These are phyloP conservation scores for Cercospora beticola DNA, from an alignment of 2,329 filamentous ascomycete genomes.

Conservation along the genomic window DNA sequence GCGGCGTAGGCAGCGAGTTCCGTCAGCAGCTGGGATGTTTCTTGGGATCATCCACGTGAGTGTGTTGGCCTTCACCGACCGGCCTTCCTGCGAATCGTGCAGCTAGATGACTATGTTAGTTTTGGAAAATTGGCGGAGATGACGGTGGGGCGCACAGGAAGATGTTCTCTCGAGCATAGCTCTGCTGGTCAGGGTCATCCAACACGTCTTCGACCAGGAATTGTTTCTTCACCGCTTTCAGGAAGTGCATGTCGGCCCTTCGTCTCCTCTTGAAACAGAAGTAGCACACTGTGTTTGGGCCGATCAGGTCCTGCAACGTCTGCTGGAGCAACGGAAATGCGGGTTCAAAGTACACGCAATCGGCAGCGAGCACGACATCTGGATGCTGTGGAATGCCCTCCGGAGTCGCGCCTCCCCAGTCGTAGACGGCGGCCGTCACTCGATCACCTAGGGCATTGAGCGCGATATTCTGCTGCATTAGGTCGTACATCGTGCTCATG, in stretches of 20 bases:
- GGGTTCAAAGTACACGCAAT: slow-evolving; percentile 96
- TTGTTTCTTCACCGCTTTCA: slow-evolving; percentile 52
- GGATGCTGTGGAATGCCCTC: slow-evolving; percentile 55
- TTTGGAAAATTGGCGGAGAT: not conserved
- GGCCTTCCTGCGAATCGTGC: slow-evolving; percentile 28
- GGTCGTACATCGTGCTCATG: slow-evolving; percentile 75
- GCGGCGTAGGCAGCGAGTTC: slow-evolving; percentile 9
- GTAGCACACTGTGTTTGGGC: slow-evolving; percentile 64
- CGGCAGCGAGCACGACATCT: slow-evolving; percentile 85
- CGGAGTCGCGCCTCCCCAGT: slow-evolving; percentile 63
- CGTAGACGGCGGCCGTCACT: slow-evolving; percentile 69
- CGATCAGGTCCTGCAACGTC: slow-evolving; percentile 73
- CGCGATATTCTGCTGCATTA: slow-evolving; percentile 86
- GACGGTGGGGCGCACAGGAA: slow-evolving; percentile 44
- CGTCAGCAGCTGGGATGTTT: slow-evolving; percentile 16
- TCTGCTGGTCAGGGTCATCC: slow-evolving; percentile 50
- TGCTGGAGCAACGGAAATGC: slow-evolving; percentile 83
- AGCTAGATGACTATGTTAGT: slow-evolving; percentile 21
- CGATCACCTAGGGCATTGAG: slow-evolving; percentile 68
- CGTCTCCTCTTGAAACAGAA: slow-evolving; percentile 97
- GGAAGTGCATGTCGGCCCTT: slow-evolving; percentile 60
- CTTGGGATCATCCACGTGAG: slow-evolving; percentile 6
- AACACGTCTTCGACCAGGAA: slow-evolving; percentile 48
- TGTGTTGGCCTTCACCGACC: slow-evolving; percentile 16
- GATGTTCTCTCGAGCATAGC: slow-evolving; percentile 50